Base-by-base conservation (phyloP, 306 rosid species). In the Arachis stenosperma region DNA sequence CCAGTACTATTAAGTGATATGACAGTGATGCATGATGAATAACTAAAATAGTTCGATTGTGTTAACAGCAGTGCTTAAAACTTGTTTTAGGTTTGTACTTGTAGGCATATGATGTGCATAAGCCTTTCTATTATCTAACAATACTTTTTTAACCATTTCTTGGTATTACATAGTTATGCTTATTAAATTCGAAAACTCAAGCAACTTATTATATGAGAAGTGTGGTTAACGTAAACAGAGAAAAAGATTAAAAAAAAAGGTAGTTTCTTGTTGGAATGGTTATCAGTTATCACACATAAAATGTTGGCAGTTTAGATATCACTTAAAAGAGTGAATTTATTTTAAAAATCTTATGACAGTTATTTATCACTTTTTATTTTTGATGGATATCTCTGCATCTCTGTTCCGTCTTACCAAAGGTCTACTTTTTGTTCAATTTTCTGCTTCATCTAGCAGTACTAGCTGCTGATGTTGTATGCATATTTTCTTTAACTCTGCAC, bases 401-500 rank as follows among this genome's bases (percentile, higher is more conserved):
- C 22, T 48, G 15, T 75, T 50, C 51, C 62, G 47, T 22, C 15
- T 56, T 22, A 47, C 30, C 36, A 33, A 74, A 50, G 36, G 51
- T 29, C 7, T n/a, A 48, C n/a, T 17, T 79, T 73, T 59, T 67
- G 15, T 46, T 6, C 9, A 9, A 56, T 64, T 70, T 69, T 73
- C 14, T 78, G 36, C 73, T 70, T n/a, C 54, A 61, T 30, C 60
- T 33, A 63, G 46, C 52, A 56, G 50, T 61, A 36, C 61, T 61
- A 56, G 46, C 71, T 74, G 78, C 52, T 69, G 46, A 48, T 17
- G 12, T 57, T 11, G 44, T 47, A 43, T 33, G 51, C 8, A 12
- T 52, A 70, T 47, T 70, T 77, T 75, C 39, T 54, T 61, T 66
- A 44, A 47, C 22, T 47, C 39, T 62, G 48, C 42, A 6, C 77